phyloP scores from a whole-genome alignment of 306 rosid genomes.

The Lablab purpureus region DNA sequence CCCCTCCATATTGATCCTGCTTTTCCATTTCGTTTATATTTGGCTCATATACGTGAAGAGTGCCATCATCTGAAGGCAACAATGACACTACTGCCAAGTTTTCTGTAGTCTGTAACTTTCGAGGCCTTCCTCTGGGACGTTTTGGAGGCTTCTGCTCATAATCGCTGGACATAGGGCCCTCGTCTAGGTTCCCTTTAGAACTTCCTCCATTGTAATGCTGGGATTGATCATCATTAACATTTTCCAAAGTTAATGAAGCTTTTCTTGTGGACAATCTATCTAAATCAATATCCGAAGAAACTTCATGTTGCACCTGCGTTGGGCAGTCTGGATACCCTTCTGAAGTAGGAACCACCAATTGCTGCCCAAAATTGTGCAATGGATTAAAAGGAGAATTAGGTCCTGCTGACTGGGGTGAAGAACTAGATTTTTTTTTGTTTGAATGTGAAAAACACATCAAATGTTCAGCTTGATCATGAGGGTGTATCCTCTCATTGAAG shows the following conservation, averaged over 20 bases:
- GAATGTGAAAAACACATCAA: neutral
- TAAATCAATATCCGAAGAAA: constrained; percentile 6
- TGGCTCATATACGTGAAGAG: neutral
- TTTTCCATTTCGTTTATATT: too few relatives aligned
- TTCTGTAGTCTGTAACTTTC: constrained; percentile 18
- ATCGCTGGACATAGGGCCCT: neutral
- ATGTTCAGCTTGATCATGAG: neutral
- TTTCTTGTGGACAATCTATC: constrained; percentile 11
- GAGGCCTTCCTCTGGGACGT: constrained; percentile 45
- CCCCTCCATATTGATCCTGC: too few relatives aligned
- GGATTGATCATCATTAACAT: constrained; percentile 31
- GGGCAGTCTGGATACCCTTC: constrained; percentile 19
- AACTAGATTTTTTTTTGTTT: neutral
- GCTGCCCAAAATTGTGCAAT: neutral
- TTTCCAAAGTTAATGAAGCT: constrained; percentile 15
- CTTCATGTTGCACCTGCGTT: constrained; percentile 34
- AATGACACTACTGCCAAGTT: neutral
- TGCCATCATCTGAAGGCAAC: constrained; percentile 2
- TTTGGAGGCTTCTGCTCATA: constrained; percentile 9
- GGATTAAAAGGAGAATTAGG: neutral
- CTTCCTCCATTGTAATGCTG: constrained; percentile 30
- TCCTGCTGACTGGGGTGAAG: neutral
- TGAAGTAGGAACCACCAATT: constrained; percentile 20
- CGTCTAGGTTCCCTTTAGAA: constrained; percentile 7
- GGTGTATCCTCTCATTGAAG: neutral